These are phyloP conservation scores for Ustilago vetiveriae DNA, from an alignment of 1,284 basidiomycete genomes.

Conservation along the genomic window DNA sequence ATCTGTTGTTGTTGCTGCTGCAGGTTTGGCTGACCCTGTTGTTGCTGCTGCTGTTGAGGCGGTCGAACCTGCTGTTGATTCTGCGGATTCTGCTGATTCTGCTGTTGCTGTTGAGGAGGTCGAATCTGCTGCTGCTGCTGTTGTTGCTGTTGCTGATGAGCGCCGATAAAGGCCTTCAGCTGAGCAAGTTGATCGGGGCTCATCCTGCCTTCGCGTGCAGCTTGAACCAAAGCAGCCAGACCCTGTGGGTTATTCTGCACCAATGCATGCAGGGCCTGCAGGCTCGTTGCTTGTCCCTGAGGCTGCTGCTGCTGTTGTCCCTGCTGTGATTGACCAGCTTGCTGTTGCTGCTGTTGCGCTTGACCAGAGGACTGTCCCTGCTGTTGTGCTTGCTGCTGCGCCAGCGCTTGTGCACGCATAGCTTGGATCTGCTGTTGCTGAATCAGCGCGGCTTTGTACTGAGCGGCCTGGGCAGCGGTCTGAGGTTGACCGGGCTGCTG, in stretches of 20 bases:
- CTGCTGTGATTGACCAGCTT: slow-evolving; percentile 10
- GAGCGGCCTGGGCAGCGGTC: slow-evolving; percentile 34
- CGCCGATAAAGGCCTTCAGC: slow-evolving; percentile 48
- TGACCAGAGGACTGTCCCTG: slow-evolving; percentile 23
- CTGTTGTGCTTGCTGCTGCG: slow-evolving; percentile 42
- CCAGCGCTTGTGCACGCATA: slow-evolving; percentile 39
- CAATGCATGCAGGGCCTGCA: slow-evolving; percentile 52
- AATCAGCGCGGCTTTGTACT: slow-evolving; percentile 45
- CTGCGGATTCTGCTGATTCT: slow-evolving; percentile 18
- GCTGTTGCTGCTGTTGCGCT: slow-evolving; percentile 24
- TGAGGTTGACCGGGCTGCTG: slow-evolving; percentile 28
- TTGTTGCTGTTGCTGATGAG: slow-evolving; percentile 32
- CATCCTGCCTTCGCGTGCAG: slow-evolving; percentile 57
- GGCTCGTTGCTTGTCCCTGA: slow-evolving; percentile 20
- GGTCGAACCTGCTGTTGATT: slow-evolving; percentile 21
- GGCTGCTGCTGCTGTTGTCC: slow-evolving; percentile 29
- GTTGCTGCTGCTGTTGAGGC: slow-evolving; percentile 27
- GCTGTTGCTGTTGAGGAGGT: slow-evolving; percentile 24
- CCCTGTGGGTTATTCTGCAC: slow-evolving; percentile 60
- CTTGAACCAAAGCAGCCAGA: slow-evolving; percentile 52
- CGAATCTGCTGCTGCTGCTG: slow-evolving; percentile 21
- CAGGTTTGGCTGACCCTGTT: slow-evolving; percentile 19
- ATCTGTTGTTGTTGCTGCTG: slow-evolving; percentile 35
- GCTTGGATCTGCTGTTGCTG: slow-evolving; percentile 54
- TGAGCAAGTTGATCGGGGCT: slow-evolving; percentile 56